Conservation (phyloP, 352 stramenopile species). For the Thalassiosira oceanica region DNA sequence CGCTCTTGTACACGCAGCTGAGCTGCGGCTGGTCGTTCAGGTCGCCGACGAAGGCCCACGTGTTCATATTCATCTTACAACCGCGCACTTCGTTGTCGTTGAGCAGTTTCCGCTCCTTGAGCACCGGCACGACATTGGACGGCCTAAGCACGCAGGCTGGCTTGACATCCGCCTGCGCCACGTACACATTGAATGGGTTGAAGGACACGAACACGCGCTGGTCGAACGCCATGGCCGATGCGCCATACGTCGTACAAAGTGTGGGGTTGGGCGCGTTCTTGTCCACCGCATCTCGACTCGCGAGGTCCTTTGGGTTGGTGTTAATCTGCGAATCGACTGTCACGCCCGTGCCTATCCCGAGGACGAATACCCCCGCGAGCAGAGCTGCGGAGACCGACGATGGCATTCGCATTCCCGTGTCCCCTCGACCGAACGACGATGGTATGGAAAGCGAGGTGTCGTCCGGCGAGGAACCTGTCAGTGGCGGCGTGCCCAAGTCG, state of each 20-base stretch:
- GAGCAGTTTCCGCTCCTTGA: conserved; percentile 76
- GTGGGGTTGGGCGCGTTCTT: conserved; percentile 84
- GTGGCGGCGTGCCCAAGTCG: conserved; percentile 49
- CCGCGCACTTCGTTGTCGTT: conserved; percentile 81
- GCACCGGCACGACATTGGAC: conserved; percentile 79
- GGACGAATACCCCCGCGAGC: conserved; percentile 82
- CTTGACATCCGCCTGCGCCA: conserved; percentile 84
- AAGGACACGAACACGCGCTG: conserved; percentile 86
- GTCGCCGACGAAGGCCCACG: conserved; percentile 85
- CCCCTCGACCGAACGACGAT: conserved; percentile 58
- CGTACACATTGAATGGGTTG: conserved; percentile 87
- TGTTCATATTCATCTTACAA: conserved; percentile 86
- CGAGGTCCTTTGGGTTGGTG: conserved; percentile 83
- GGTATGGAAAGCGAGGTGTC: conserved; percentile 55
- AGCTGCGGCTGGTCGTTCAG: conserved; percentile 83
- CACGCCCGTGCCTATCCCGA: conserved; percentile 83
- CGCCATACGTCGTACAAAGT: conserved; percentile 81
- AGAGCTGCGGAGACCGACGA: conserved; percentile 74
- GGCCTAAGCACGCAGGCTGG: conserved; percentile 82
- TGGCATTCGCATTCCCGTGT: conserved; percentile 59
- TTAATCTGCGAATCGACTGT: conserved; percentile 87
- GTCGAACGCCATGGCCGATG: conserved; percentile 84
- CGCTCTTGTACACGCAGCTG: conserved; percentile 85
- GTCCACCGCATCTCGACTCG: conserved; percentile 85
- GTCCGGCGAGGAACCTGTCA: conserved; percentile 31